Base-by-base conservation (phyloP, 495 filamentous ascomycete genomes). In the Cercophora samala region DNA sequence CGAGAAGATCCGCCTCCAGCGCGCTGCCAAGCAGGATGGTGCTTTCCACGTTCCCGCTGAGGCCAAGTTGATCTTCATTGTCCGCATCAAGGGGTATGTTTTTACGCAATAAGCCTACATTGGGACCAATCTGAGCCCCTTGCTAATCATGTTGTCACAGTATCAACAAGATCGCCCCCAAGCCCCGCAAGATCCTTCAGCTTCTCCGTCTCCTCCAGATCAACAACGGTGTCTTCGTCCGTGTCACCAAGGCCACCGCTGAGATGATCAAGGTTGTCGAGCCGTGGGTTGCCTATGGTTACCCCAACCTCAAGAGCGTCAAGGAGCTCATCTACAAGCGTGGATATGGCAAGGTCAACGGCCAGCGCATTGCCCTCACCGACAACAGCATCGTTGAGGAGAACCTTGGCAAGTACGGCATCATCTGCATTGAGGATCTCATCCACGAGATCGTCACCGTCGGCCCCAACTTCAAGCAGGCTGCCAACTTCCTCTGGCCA, bases 131-230 rank as follows among this genome's bases (percentile, higher is more conserved):
- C 8, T 18, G 37, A 46, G 15, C 11, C 37, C n/a, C 3, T 64
- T 4, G 8, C 58, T 73, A 55, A 69, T n/a, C 67, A 46, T 2
- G 37, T 18, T 9, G 6, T 3, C 37, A 21, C 64, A 90, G 95
- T 96, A 99, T 99, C 93, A 98, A 98, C 90, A 98, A 99, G 90
- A 98, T 99, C 73, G 88, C 95, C 78, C 95, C 95, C 76, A 98
- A 99, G 90, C 96, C 96, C 82, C 93, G 96, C 85, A 98, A 99
- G 90, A 98, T 97, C 77, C 88, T 99, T 70, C 95, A 98, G 84
- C 91, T 99, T 56, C 93, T 99, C 78, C 94, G 95, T 84, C 91
- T 99, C 70, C 89, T 98, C 78, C 95, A 99, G 86, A 98, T 99
- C 90, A 99, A 99, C 93, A 97, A 95, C 82, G 96, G 94, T 83